Conservation (phyloP, 2,329 filamentous ascomycete genomes). For the Amphichorda felina region DNA sequence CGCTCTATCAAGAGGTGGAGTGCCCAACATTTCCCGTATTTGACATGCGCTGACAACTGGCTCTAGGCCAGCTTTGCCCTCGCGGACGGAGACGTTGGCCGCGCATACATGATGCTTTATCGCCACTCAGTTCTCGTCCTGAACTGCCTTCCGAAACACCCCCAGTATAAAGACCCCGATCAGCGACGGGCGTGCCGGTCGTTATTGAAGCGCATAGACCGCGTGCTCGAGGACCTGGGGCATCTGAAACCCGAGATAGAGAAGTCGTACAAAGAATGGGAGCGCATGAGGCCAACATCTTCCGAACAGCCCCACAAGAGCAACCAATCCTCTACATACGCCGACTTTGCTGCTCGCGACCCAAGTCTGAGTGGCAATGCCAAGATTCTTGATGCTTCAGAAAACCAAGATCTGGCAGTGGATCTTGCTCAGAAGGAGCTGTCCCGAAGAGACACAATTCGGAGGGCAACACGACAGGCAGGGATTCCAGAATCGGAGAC, state of each 20-base stretch:
- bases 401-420: slow-evolving; percentile 66
- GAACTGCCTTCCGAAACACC: slow-evolving; percentile 62
- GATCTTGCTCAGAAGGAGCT: slow-evolving; percentile 65
- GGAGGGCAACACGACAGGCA: slow-evolving; percentile 43
- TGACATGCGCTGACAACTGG: neutral
- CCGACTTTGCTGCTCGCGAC: slow-evolving; percentile 41
- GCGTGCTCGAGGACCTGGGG: slow-evolving; percentile 62
- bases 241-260: slow-evolving; percentile 68
- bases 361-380: slow-evolving; percentile 46
- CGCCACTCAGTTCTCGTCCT: slow-evolving; percentile 80
- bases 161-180: slow-evolving; percentile 56
- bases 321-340: slow-evolving; percentile 15
- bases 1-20: slow-evolving; percentile 76
- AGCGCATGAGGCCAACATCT: slow-evolving; percentile 33
- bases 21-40: slow-evolving; percentile 1
- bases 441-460: slow-evolving; percentile 49
- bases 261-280: slow-evolving; percentile 56
- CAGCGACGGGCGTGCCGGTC: slow-evolving; percentile 50
- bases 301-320: slow-evolving; percentile 3
- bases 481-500: slow-evolving; percentile 46
- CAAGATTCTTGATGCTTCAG: slow-evolving; percentile 54
- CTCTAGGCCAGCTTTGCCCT: slow-evolving; percentile 71
- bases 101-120: slow-evolving; percentile 85
- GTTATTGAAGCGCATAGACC: slow-evolving; percentile 34
- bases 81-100: slow-evolving; percentile 72